Evolutionary conservation across 306 rosid species (phyloP), one percentile per base, ranked within the genome.

Genomic region (Prunus mira): DNA sequence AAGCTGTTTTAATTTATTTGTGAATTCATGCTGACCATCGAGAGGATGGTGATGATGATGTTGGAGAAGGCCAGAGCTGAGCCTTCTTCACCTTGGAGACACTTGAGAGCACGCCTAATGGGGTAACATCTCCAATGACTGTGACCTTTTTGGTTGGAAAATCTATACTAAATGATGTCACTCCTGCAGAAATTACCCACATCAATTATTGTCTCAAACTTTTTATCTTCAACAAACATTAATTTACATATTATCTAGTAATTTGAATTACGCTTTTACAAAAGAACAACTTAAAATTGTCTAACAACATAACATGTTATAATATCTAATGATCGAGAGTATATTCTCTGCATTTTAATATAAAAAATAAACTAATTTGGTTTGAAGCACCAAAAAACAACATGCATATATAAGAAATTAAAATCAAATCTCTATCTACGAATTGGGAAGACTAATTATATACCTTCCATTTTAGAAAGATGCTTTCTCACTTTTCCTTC

Each of bases 391-490:
- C 6, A 34, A 34, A 6, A 34, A 34, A 34, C 8, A 34, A 34
- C 41, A 34, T 34, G 41, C 41, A 34, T 34, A 6, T 34, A 34
- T 56, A 56, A 5, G 62, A 56, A 56, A 56, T 20, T 10, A n/a
- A 9, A 10, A 52, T 71, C 64, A 6, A 38, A 12, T 34, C 25
- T 28, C 25, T 52, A 52, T 12, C 27, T 69, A 69, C 0, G 27
- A 51, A 27, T 4, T 28, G 50, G 7, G 43, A 38, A 38, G 43
- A 30, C 18, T n/a, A 38, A 65, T 47, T 32, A 32, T 32, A 20
- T 71, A 93, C 98, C 98, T 89, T 93, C 91, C 97, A 93, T 93
- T 88, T 88, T 93, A 52, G 90, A 87, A 70, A 93, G 87, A 79
- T 91, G 93, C 80, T 89, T 93, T 77, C 89, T 85, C 11, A 93